Evolutionary conservation across 78 protist genomes (phyloP).

Genomic region (Dictyostelium capitatum): DNA sequence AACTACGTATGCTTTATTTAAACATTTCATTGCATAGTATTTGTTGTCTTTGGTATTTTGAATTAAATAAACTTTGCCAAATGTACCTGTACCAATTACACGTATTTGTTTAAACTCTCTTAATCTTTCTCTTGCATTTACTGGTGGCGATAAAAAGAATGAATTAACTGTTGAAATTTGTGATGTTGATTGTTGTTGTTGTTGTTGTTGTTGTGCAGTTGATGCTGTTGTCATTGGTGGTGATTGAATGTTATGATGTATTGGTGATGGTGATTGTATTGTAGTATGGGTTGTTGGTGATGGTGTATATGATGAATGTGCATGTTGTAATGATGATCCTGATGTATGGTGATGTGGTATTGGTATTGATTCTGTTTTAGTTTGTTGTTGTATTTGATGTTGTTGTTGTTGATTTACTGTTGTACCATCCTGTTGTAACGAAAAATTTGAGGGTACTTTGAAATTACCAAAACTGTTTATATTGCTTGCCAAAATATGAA

Average conservation of each 20-base stretch:
- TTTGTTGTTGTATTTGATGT: slow-evolving; percentile 1
- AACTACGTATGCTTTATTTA: slow-evolving; percentile 90
- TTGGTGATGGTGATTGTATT: background rate
- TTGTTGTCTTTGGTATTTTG: slow-evolving; percentile 33
- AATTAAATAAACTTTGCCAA: slow-evolving; percentile 89
- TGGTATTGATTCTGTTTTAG: background rate
- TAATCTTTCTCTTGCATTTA: slow-evolving; percentile 59
- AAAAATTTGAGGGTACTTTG: background rate
- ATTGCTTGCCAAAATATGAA: slow-evolving; percentile 35
- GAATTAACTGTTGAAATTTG: slow-evolving; percentile 60
- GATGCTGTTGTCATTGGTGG: background rate
- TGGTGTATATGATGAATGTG: slow-evolving; percentile 11
- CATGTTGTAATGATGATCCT: background rate
- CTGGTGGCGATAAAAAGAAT: slow-evolving; percentile 39
- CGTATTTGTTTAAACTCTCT: slow-evolving; percentile 90
- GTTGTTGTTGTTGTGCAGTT: background rate
- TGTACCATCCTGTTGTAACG: background rate
- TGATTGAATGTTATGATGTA: background rate
- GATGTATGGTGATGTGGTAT: slow-evolving; percentile 2
- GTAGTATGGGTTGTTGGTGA: background rate
- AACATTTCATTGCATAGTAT: slow-evolving; percentile 89
- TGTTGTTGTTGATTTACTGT: slow-evolving; percentile 9
- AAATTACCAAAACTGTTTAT: slow-evolving; percentile 61
- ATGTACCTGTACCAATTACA: slow-evolving; percentile 93
- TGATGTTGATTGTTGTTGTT: background rate